Evolutionary conservation across 2,329 filamentous ascomycete genomes (phyloP), one percentile per base, ranked within the genome.

Genomic region (Trichoderma sp.): DNA sequence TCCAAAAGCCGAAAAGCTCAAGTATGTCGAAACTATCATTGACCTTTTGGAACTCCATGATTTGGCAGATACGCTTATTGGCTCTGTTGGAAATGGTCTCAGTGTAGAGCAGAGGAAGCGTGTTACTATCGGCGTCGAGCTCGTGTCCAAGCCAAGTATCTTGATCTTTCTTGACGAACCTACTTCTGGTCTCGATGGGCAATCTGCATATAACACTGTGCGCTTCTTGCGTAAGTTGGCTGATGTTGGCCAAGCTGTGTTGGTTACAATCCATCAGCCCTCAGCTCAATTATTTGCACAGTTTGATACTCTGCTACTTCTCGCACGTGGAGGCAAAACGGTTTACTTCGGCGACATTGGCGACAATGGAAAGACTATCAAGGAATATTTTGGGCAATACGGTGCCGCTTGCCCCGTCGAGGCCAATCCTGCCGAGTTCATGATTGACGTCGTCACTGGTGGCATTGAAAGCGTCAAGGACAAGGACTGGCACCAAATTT

Each of bases 1-100:
- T 1, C 81, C 90, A 0, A 84, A 85, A 0, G 81, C 87, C 65
- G 91, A 94, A 74, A 95, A 94, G 79, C 80, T 93, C 1, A 86
- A 85, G 4, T 95, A 95, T 72, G 92, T 94, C 10, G 87, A 93
- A 61, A 91, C 92, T 70, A 91, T 95, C 47, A 92, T 96, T 74
- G 91, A 92, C 73, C 79, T 86, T 0, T 75, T 87, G 0, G 84
- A 86, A 69, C 79, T 87, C 4, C 78, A 82, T 49, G 81, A 84
- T 21, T 75, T 86, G 4, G 81, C 80, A 1, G 80, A 86, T 63
- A 84, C 84, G 0, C 75, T 86, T 0, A 83, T 87, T 29, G 84
- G 84, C 1, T 71, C 75, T 10, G 75, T 82, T 2, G 91, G 91
- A 59, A 79, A 79, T 5, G 83, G 83, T 0, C 70, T 89, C 11